Evolutionary conservation across 495 filamentous ascomycete species (phyloP).

Genomic region (Aspergillus cristatus): DNA sequence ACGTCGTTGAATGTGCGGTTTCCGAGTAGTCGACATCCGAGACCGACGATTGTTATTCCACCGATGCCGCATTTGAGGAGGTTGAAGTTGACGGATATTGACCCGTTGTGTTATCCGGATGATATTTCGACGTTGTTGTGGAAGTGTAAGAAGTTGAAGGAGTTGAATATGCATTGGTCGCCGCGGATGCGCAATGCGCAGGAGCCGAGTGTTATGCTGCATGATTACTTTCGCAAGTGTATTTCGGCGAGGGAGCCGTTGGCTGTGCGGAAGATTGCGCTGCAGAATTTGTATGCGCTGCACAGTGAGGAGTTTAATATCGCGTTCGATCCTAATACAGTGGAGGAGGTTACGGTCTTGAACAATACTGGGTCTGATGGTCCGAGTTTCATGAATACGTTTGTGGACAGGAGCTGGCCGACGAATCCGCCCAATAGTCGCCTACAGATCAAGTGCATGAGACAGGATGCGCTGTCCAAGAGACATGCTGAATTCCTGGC

Average conservation of each 20-base stretch:
- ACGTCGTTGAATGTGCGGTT: slow-evolving; percentile 47
- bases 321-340: slow-evolving; percentile 27
- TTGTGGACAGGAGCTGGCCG: slow-evolving; percentile 47
- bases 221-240: slow-evolving; percentile 49
- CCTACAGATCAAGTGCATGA: slow-evolving; percentile 27
- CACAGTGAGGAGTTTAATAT: slow-evolving; percentile 34
- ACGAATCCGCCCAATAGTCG: slow-evolving; percentile 12
- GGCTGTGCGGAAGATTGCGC: slow-evolving; percentile 35
- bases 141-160: slow-evolving; percentile 41
- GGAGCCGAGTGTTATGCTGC: slow-evolving; percentile 46
- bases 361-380: slow-evolving; percentile 34
- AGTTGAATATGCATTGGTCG: slow-evolving; percentile 50
- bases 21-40: slow-evolving; percentile 45
- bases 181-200: slow-evolving; percentile 51
- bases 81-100: slow-evolving; percentile 49
- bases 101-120: slow-evolving; percentile 57
- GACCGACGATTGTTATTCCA: slow-evolving; percentile 49
- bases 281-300: slow-evolving; percentile 51
- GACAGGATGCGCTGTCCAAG: slow-evolving; percentile 33
- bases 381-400: slow-evolving; percentile 36
- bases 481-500: slow-evolving; percentile 31
- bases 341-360: slow-evolving; percentile 45
- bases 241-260: slow-evolving; percentile 35
- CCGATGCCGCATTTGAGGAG: slow-evolving; percentile 45
- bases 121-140: slow-evolving; percentile 50